phyloP scores from a whole-genome alignment of 176 grass and related monocot species.

The Triticum aestivum region IWGSC_CS_RefSeq_v2.1 NC_057806.1:574739949-574740448 shows the following conservation, averaged over 20 bases:
- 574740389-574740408: neutral
- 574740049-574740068: conserved; percentile 29
- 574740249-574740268: neutral
- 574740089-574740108: neutral
- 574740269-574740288: neutral
- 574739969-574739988: conserved; percentile 97
- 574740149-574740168: conserved; percentile 28
- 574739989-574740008: conserved; percentile 93
- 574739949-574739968: conserved; percentile 92
- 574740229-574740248: neutral
- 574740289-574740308: neutral
- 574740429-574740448: neutral
- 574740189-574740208: neutral
- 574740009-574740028: conserved; percentile 38
- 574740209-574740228: neutral
- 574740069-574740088: conserved; percentile 24
- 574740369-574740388: conserved; percentile 14
- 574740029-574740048: conserved; percentile 35
- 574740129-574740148: neutral
- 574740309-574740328: neutral
- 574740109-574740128: neutral
- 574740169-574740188: neutral
- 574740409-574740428: conserved; percentile 13
- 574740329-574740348: neutral
- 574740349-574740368: neutral